Percentiles rank a stretch among this genome's conserved stretches.
Evolutionary conservation across 2,329 filamentous ascomycete species (phyloP).

Genomic region (Hypoxylon sp.): DNA sequence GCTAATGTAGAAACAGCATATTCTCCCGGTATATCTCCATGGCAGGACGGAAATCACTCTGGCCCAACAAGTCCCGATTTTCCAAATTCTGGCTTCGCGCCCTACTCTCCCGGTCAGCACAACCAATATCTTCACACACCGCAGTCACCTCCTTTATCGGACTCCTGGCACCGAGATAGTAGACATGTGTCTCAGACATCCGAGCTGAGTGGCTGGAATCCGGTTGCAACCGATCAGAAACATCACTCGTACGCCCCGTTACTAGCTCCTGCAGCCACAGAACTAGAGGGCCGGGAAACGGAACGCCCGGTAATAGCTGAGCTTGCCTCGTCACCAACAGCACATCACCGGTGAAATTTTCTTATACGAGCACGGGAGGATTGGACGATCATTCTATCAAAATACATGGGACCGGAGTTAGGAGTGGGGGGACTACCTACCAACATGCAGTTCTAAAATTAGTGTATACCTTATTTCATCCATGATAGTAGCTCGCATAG

Average conservation of each 20-base stretch:
- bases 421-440: conserved; percentile 22
- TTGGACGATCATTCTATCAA: conserved; percentile 4
- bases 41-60: conserved; percentile 27
- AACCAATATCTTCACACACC: conserved; percentile 15
- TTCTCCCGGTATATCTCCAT: conserved; percentile 34
- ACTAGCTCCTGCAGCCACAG: conserved; percentile 22
- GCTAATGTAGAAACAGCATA: conserved; percentile 29
- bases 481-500: conserved; percentile 5
- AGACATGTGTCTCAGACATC: conserved; percentile 40
- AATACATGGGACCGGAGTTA: conserved; percentile 20
- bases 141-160: conserved; percentile 21
- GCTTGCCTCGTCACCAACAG: conserved; percentile 26
- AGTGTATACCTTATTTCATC: conserved; percentile 28
- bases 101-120: conserved; percentile 37
- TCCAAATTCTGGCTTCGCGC: conserved; percentile 31
- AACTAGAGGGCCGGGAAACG: conserved; percentile 36
- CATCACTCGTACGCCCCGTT: conserved; percentile 34
- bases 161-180: conserved; percentile 30
- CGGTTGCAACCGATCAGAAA: conserved; percentile 18
- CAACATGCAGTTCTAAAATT: conserved; percentile 30
- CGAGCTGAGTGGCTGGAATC: conserved; percentile 36
- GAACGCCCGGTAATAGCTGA: conserved; percentile 34
- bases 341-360: conserved; percentile 10
- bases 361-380: not conserved
- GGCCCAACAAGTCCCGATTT: conserved; percentile 25